phyloP scores from a whole-genome alignment of 2,329 filamentous ascomycete species.

The Alternaria metachromatica region DNA sequence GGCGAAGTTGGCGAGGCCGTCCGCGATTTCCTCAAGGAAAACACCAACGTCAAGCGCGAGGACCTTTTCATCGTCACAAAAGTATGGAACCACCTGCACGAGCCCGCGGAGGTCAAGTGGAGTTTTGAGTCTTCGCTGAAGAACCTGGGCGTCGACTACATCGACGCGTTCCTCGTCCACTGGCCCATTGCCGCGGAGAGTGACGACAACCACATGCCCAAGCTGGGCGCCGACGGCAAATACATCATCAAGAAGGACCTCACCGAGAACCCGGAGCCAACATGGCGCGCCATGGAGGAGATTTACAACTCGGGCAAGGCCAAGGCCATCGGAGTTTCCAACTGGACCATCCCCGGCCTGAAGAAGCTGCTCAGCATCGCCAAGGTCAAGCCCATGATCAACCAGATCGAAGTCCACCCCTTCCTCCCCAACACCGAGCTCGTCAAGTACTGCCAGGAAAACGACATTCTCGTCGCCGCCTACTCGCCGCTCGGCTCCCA shows the following conservation, averaged over 20 bases:
- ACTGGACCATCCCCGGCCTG: constrained; percentile 72
- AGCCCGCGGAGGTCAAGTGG: constrained; percentile 65
- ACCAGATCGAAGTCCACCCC: constrained; percentile 78
- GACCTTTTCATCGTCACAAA: constrained; percentile 79
- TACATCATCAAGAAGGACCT: constrained; percentile 70
- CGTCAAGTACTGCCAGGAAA: constrained; percentile 63
- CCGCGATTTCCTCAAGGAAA: constrained; percentile 61
- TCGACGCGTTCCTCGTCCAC: constrained; percentile 76
- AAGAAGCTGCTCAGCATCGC: constrained; percentile 71
- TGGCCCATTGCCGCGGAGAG: constrained; percentile 61
- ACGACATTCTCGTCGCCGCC: constrained; percentile 67
- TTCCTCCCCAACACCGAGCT: constrained; percentile 71
- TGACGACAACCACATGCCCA: constrained; percentile 60
- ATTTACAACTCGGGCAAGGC: constrained; percentile 66
- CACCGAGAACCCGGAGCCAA: constrained; percentile 70
- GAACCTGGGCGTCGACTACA: constrained; percentile 67
- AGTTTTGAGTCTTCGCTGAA: constrained; percentile 67
- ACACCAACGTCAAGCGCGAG: constrained; percentile 62
- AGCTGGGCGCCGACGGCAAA: constrained; percentile 62
- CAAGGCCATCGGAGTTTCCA: constrained; percentile 74
- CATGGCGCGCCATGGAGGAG: constrained; percentile 72
- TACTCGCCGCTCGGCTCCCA: constrained; percentile 74
- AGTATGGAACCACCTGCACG: constrained; percentile 64
- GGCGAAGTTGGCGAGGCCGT: constrained; percentile 72
- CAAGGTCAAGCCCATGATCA: constrained; percentile 70